These are phyloP conservation scores for Scleroderma bovista DNA, from an alignment of 768 basidiomycete species.

Conservation along the genomic window DNA sequence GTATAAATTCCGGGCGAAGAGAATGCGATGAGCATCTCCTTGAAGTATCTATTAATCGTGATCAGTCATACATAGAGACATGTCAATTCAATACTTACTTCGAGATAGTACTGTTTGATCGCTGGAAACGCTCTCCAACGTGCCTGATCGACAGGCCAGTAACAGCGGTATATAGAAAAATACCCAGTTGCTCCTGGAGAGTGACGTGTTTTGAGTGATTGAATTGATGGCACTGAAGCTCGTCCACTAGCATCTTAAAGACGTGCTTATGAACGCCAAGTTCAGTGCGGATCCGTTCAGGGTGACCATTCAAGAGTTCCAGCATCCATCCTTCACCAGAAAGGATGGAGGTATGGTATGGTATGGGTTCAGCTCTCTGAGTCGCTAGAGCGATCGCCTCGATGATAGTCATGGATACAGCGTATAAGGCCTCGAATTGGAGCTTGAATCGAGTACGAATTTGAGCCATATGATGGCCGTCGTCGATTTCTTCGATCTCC, in stretches of 20 bases:
- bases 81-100: not conserved
- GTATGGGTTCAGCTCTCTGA: not conserved
- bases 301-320: not conserved
- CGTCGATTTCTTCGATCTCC: not conserved
- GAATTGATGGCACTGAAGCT: not conserved
- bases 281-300: not conserved
- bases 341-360: not conserved
- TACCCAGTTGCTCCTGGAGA: not conserved
- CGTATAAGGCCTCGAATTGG: not conserved
- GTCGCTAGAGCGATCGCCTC: not conserved
- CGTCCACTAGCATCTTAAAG: not conserved
- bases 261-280: not conserved
- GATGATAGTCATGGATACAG: not conserved
- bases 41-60: not conserved
- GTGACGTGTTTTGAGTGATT: not conserved
- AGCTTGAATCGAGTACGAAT: not conserved
- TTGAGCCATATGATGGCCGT: not conserved
- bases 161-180: not conserved
- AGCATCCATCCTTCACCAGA: not conserved
- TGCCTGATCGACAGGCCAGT: not conserved
- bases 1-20: not conserved
- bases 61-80: not conserved
- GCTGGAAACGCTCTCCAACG: not conserved
- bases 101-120: not conserved
- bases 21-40: not conserved